Evolutionary conservation across 2,329 filamentous ascomycete species (phyloP).

Genomic region (Cytospora mali): DNA sequence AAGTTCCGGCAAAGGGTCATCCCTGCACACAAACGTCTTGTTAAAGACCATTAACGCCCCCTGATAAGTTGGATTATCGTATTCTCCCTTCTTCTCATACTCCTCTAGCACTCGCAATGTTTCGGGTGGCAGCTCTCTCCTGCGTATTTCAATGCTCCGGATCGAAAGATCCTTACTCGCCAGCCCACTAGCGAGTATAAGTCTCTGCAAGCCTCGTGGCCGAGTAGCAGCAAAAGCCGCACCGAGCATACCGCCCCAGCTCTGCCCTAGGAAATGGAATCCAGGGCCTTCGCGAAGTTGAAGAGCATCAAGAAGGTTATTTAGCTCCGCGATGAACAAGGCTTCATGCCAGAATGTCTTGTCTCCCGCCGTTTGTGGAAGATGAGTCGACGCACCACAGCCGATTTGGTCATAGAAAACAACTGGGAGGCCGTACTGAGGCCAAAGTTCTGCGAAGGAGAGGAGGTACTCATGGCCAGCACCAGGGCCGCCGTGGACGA

Average conservation of each 20-base stretch:
- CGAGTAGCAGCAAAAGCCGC: constrained; percentile 10
- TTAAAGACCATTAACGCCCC: constrained; percentile 13
- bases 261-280: constrained; percentile 26
- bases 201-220: constrained; percentile 30
- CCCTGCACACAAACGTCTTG: constrained; percentile 16
- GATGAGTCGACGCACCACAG: constrained; percentile 50
- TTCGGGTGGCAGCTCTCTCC: constrained; percentile 10
- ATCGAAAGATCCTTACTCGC: constrained; percentile 33
- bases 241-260: constrained; percentile 17
- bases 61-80: constrained; percentile 3
- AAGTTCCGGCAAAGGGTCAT: neutral
- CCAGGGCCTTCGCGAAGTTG: constrained; percentile 21
- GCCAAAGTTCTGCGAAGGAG: constrained; percentile 9
- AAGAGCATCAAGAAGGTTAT: constrained; percentile 32
- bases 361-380: constrained; percentile 42
- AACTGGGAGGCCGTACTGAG: constrained; percentile 41
- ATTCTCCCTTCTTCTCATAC: neutral
- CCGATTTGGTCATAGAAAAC: constrained; percentile 59
- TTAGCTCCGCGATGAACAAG: constrained; percentile 33
- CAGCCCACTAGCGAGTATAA: constrained; percentile 36
- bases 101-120: neutral
- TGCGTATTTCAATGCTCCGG: neutral
- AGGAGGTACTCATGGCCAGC: constrained; percentile 46
- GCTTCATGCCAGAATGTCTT: constrained; percentile 31
- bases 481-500: constrained; percentile 47